These are phyloP conservation scores for Candida ponderosae DNA, from an alignment of 805 yeast genomes.

Conservation along the genomic window DNA sequence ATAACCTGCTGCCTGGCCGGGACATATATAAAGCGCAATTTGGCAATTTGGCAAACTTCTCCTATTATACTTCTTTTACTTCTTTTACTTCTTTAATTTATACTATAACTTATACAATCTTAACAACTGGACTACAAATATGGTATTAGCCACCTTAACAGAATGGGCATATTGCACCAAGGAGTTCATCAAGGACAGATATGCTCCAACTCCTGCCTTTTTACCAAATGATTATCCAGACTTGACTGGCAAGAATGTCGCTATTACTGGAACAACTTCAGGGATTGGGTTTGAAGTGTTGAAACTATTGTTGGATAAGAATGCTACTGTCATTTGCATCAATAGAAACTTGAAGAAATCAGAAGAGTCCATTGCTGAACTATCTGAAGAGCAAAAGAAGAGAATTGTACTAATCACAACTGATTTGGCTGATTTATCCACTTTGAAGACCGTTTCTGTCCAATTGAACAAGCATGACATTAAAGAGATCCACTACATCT, in stretches of 20 bases:
- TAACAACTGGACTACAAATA: too few relatives aligned
- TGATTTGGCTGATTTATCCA: constrained; percentile 33
- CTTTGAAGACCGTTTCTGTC: constrained; percentile 30
- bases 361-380: constrained; percentile 13
- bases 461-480: constrained; percentile 12
- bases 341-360: constrained; percentile 29
- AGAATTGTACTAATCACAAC: constrained; percentile 17
- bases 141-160: too few relatives aligned
- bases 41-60: too few relatives aligned
- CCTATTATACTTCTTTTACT: too few relatives aligned
- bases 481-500: constrained; percentile 26
- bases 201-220: constrained; percentile 16
- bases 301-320: constrained; percentile 21
- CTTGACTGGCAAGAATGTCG: constrained; percentile 14
- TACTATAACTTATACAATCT: too few relatives aligned
- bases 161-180: too few relatives aligned
- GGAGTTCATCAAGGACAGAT: constrained; percentile 3
- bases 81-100: too few relatives aligned
- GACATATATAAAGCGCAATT: too few relatives aligned
- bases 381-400: constrained; percentile 13
- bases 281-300: constrained; percentile 28
- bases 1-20: too few relatives aligned
- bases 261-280: constrained; percentile 25
- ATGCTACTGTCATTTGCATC: constrained; percentile 28
- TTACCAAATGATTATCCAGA: constrained; percentile 23